Evolutionary conservation across 805 yeast species (phyloP), one percentile per base, ranked within the genome.

Genomic region (Starmerella geochares): DNA sequence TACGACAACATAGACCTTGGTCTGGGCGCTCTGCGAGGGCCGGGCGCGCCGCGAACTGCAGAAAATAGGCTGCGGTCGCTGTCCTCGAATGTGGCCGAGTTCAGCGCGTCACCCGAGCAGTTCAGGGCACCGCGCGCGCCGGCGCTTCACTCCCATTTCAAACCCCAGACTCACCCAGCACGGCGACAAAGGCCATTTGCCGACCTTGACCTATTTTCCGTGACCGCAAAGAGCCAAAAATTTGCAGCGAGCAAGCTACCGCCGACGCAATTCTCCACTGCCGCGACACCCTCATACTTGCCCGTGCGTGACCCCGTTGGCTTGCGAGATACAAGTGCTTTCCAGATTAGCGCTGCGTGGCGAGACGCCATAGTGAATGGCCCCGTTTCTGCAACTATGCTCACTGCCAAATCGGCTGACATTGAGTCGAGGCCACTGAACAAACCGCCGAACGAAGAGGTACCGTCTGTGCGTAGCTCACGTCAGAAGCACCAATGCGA

Each of bases 71-170:
- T 33, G 13, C 21, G 37, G 11, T 16, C 37, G 19, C 21, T 33
- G 11, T 33, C 37, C 21, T 17, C 20, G 4, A 33, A 33, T 4
- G 37, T 33, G 13, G 37, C 37, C 13, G 37, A 33, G 37, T 33
- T 33, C 37, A 33, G 37, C 37, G 37, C 37, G 23, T 33, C 37
- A 21, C 37, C 37, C 19, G 37, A 33, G 37, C 37, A 33, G 6
- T 33, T 33, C 21, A n/a, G 37, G 13, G 21, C 37, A 10, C 37
- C 37, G 14, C 37, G 37, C 19, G 37, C 37, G 21, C 37, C 37
- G 19, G 37, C 11, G 13, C 5, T 33, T 7, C 21, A 17, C 37
- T 10, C n/a, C 21, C 37, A 16, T 10, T 33, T 19, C 37, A n/a
- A n/a, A 7, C 5, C 20, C 37, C 3, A 19, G 21, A 13, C 37